A percentile compares a stretch with the other conserved stretches of the same genome.
These are phyloP conservation scores for Tricharina praecox DNA, from an alignment of 495 filamentous ascomycete species.

Conservation along the genomic window DNA sequence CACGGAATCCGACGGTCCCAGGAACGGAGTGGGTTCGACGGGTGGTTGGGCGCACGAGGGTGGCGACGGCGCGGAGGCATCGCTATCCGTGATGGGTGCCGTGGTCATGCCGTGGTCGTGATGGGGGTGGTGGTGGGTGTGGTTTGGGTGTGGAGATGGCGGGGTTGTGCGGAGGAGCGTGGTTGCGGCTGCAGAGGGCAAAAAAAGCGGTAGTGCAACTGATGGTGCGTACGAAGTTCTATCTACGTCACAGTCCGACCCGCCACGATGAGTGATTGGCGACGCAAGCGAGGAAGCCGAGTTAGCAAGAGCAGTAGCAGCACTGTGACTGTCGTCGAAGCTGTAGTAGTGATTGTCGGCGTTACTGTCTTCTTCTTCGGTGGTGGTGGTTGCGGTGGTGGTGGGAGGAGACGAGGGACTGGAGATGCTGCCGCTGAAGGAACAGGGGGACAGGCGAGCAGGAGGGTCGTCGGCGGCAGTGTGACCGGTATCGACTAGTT, in stretches of 20 bases:
- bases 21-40: not conserved
- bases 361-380: not conserved
- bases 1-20: conserved; percentile 1
- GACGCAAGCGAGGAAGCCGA: not conserved
- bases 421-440: not conserved
- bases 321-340: not conserved
- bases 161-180: not conserved
- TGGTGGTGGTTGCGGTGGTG: not conserved
- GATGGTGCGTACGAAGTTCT: not conserved
- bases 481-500: not conserved
- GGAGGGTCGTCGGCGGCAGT: not conserved
- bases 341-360: not conserved
- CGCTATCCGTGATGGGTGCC: not conserved
- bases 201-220: not conserved
- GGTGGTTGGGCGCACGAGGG: not conserved
- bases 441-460: conserved; percentile 1
- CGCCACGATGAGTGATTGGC: conserved; percentile 1
- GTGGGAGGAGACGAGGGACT: not conserved
- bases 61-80: not conserved
- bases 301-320: not conserved
- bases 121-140: not conserved
- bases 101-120: conserved; percentile 2
- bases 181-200: not conserved
- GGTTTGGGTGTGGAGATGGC: not conserved
- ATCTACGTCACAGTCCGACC: not conserved